These are phyloP conservation scores for Gloeophyllum trabeum DNA, from an alignment of 768 basidiomycete species.

Conservation along the genomic window DNA sequence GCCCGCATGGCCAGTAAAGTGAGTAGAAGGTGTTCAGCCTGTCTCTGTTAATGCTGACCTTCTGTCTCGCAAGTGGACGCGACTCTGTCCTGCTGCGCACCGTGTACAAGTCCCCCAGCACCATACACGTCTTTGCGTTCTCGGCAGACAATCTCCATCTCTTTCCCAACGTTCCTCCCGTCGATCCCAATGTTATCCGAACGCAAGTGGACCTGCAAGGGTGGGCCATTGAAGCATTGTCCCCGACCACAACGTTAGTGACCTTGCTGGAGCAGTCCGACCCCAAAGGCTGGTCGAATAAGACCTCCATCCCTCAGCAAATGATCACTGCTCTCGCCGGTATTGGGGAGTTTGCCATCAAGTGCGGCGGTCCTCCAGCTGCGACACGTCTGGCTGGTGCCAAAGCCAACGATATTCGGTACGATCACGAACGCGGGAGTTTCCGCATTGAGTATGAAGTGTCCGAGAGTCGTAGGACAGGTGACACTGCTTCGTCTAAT, in stretches of 20 bases:
- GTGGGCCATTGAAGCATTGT: constrained; percentile 93
- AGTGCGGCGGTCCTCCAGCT: constrained; percentile 90
- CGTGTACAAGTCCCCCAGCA: constrained; percentile 92
- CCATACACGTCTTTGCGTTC: constrained; percentile 92
- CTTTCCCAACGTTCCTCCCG: constrained; percentile 61
- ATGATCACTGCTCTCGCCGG: constrained; percentile 87
- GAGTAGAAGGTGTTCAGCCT: constrained; percentile 18
- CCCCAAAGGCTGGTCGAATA: constrained; percentile 95
- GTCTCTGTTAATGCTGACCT: constrained; percentile 5
- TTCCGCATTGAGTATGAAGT: constrained; percentile 83
- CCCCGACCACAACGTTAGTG: constrained; percentile 88
- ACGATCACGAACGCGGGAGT: constrained; percentile 76
- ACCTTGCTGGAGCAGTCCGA: constrained; percentile 95
- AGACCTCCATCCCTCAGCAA: constrained; percentile 85
- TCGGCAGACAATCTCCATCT: constrained; percentile 84
- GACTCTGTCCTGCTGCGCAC: constrained; percentile 89
- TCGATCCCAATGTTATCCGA: constrained; percentile 72
- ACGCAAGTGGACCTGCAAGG: constrained; percentile 98
- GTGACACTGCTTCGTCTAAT: constrained; percentile 9
- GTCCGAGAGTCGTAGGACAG: constrained; percentile 35
- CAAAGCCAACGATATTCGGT: constrained; percentile 59
- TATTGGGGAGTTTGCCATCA: constrained; percentile 92
- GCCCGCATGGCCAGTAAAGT: constrained; percentile 92
- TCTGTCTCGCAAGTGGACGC: constrained; percentile 49
- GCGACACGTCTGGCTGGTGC: constrained; percentile 76